A percentile compares a stretch with the other conserved stretches of the same genome.
These are phyloP conservation scores for Talaromyces trachyspermus DNA, from an alignment of 495 filamentous ascomycete genomes.

Conservation along the genomic window DNA sequence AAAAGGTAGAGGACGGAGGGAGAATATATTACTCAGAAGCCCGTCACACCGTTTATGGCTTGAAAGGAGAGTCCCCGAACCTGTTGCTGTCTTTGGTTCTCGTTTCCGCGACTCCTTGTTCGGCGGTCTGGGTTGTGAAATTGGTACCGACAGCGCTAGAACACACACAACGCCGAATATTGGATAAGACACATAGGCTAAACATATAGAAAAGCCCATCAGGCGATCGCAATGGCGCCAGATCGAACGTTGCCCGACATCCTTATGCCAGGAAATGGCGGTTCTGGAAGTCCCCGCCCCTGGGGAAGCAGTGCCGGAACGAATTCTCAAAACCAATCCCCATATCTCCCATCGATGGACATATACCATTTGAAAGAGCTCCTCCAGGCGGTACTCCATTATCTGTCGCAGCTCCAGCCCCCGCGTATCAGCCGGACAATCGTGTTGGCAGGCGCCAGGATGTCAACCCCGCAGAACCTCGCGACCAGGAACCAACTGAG, in stretches of 20 bases:
- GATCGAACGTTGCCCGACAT: constrained; percentile 31
- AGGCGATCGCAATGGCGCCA: no score
- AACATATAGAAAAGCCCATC: no score
- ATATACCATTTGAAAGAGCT: constrained; percentile 30
- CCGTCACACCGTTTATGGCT: neutral
- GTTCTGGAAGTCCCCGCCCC: constrained; percentile 31
- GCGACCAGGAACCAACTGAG: constrained; percentile 24
- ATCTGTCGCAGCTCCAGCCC: neutral
- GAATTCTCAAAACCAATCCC: constrained; percentile 36
- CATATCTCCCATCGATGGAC: constrained; percentile 38
- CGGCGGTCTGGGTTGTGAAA: constrained; percentile 5
- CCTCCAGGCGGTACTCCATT: neutral
- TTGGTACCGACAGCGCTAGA: neutral
- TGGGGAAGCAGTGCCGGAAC: constrained; percentile 34
- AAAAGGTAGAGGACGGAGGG: no score
- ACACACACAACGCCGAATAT: no score
- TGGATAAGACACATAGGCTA: no score
- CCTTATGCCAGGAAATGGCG: constrained; percentile 42
- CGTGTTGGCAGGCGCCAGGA: constrained; percentile 28
- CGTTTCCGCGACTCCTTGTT: constrained; percentile 4
- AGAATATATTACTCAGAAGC: no score
- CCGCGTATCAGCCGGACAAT: constrained; percentile 19
- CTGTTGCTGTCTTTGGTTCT: neutral
- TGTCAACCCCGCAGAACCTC: constrained; percentile 13
- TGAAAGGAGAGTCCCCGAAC: neutral